These are phyloP conservation scores for Parathielavia hyrcaniae DNA, from an alignment of 495 filamentous ascomycete species.

Conservation along the genomic window DNA sequence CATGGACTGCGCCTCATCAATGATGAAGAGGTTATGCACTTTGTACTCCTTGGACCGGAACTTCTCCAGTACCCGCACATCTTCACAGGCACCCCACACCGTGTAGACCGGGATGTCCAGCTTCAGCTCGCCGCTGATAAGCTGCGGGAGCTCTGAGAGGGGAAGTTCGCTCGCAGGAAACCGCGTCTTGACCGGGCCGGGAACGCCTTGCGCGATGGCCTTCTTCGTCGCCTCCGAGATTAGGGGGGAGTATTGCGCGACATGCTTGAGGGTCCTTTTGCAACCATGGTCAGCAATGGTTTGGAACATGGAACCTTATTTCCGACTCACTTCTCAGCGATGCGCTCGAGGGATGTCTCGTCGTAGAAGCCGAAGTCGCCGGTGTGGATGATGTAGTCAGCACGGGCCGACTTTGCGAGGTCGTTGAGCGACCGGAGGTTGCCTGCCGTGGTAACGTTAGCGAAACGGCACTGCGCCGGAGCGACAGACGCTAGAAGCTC, in stretches of 20 bases:
- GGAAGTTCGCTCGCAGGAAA: slow-evolving; percentile 75
- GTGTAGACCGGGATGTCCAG: slow-evolving; percentile 97
- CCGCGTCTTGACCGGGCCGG: slow-evolving; percentile 71
- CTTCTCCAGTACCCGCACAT: slow-evolving; percentile 96
- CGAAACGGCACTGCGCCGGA: neutral
- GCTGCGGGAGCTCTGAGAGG: slow-evolving; percentile 87
- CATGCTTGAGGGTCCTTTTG: slow-evolving; percentile 87
- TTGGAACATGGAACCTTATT: neutral
- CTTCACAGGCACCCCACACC: slow-evolving; percentile 98
- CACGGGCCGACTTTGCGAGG: slow-evolving; percentile 83
- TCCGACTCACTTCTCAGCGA: slow-evolving; percentile 89
- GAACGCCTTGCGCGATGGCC: slow-evolving; percentile 55
- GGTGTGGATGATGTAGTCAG: slow-evolving; percentile 95
- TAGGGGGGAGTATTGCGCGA: slow-evolving; percentile 95
- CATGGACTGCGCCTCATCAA: slow-evolving; percentile 94
- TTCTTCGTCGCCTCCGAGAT: slow-evolving; percentile 84
- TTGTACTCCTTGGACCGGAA: slow-evolving; percentile 98
- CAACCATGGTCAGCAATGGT: slow-evolving; percentile 19
- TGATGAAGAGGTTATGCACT: slow-evolving; percentile 93
- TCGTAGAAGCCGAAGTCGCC: slow-evolving; percentile 99
- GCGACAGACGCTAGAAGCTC: slow-evolving; percentile 12
- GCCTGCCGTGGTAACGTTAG: slow-evolving; percentile 46
- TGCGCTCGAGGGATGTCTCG: slow-evolving; percentile 87
- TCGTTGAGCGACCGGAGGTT: slow-evolving; percentile 95
- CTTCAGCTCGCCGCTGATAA: slow-evolving; percentile 79